Conservation (phyloP, 2,329 filamentous ascomycete species). For the Botryotinia convoluta region DNA sequence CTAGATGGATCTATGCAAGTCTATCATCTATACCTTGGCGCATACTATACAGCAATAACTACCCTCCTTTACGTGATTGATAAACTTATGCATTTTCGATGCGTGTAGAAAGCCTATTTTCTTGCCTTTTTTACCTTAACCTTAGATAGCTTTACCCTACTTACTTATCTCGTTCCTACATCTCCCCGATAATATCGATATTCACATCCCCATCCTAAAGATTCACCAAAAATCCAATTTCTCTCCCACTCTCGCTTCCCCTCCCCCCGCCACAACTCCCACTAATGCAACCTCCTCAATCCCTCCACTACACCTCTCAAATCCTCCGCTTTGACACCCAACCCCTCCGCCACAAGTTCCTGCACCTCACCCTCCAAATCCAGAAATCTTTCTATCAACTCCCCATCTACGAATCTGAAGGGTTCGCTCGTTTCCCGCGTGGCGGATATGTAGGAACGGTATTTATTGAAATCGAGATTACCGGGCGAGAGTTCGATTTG, state of each 20-base stretch:
- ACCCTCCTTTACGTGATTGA: neutral
- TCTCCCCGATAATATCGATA: neutral
- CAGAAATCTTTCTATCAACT: slow-evolving; percentile 82
- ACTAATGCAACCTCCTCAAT: slow-evolving; percentile 59
- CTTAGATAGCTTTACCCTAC: neutral
- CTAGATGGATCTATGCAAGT: neutral
- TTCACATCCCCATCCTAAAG: neutral
- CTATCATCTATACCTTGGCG: neutral
- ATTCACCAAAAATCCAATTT: neutral
- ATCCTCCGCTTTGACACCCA: slow-evolving; percentile 60
- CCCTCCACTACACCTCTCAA: slow-evolving; percentile 62
- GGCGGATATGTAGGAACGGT: slow-evolving; percentile 76
- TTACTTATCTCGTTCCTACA: neutral
- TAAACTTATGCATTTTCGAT: neutral
- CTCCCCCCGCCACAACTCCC: neutral
- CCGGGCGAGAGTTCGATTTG: slow-evolving; percentile 65
- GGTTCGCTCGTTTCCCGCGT: slow-evolving; percentile 72
- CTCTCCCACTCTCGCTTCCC: neutral
- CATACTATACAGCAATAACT: neutral
- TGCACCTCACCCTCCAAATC: slow-evolving; percentile 62
- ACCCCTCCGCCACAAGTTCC: slow-evolving; percentile 51
- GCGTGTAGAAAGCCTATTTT: neutral
- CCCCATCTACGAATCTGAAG: slow-evolving; percentile 86
- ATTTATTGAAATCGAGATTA: slow-evolving; percentile 71
- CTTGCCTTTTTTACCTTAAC: neutral